Conservation (phyloP, 2,329 filamentous ascomycete genomes). For the Plectosphaerella cucumerina region DNA sequence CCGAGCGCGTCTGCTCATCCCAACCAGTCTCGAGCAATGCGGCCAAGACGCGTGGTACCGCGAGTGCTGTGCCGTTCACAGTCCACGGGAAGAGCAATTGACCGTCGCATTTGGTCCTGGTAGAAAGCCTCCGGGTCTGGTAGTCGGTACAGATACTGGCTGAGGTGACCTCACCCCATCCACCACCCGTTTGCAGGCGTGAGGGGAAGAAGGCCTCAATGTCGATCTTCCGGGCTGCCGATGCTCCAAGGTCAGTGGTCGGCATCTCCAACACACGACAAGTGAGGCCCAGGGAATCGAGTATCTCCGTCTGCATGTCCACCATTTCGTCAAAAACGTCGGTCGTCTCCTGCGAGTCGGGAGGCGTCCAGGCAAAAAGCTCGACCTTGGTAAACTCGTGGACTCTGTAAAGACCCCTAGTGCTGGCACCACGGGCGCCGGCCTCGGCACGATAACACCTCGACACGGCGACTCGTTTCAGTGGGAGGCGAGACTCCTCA, state of each 20-base stretch:
- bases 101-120: constrained; percentile 56
- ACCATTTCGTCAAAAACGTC: constrained; percentile 80
- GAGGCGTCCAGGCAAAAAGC: constrained; percentile 86
- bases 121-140: constrained; percentile 78
- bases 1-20: constrained; percentile 63
- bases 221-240: constrained; percentile 80
- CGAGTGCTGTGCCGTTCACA: constrained; percentile 89
- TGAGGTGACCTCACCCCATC: constrained; percentile 92
- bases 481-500: constrained; percentile 61
- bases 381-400: constrained; percentile 99
- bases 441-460: constrained; percentile 96
- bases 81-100: constrained; percentile 78
- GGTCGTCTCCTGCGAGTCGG: constrained; percentile 44
- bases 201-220: constrained; percentile 95
- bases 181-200: constrained; percentile 57
- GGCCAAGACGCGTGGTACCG: constrained; percentile 83
- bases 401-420: constrained; percentile 92
- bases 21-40: constrained; percentile 89
- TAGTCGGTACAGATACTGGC: constrained; percentile 93
- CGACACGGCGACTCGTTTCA: constrained; percentile 78
- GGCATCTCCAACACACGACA: constrained; percentile 95
- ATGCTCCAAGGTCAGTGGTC: constrained; percentile 79
- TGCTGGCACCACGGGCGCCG: constrained; percentile 81
- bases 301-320: constrained; percentile 78
- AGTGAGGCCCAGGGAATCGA: constrained; percentile 71